Conservation (phyloP, 352 stramenopile genomes). For the Pythium phragmiticola region DNA sequence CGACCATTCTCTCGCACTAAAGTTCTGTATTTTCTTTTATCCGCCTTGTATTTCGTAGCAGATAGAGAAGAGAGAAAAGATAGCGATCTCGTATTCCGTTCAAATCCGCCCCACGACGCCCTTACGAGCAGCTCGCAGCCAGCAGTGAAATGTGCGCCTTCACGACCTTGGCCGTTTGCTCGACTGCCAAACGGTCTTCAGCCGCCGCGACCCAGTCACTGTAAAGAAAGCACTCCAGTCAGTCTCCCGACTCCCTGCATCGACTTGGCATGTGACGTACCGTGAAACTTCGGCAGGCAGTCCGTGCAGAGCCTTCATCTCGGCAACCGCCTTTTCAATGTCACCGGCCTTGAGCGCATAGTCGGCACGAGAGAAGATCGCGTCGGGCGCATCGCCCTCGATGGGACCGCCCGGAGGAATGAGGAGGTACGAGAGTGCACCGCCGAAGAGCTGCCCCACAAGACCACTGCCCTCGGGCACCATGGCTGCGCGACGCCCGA, state of each 20-base stretch:
- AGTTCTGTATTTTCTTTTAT: slow-evolving; percentile 10
- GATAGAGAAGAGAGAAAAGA: slow-evolving; percentile 9
- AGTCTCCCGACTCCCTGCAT: neutral
- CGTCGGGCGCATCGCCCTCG: slow-evolving; percentile 67
- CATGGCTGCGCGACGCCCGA: slow-evolving; percentile 63
- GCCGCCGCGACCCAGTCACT: slow-evolving; percentile 75
- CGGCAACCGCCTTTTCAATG: slow-evolving; percentile 64
- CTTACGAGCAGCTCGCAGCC: slow-evolving; percentile 78
- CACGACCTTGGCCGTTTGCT: slow-evolving; percentile 81
- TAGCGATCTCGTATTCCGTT: neutral
- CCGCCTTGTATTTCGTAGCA: slow-evolving; percentile 12
- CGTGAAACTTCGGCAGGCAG: slow-evolving; percentile 64
- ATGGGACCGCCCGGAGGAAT: slow-evolving; percentile 78
- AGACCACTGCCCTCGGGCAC: slow-evolving; percentile 71
- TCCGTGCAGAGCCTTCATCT: slow-evolving; percentile 70
- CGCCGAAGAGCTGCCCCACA: slow-evolving; percentile 68
- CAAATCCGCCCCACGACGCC: slow-evolving; percentile 8
- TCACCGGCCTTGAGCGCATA: slow-evolving; percentile 82
- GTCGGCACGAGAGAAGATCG: slow-evolving; percentile 76
- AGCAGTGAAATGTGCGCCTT: slow-evolving; percentile 82
- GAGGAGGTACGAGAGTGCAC: slow-evolving; percentile 67
- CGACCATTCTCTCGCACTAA: slow-evolving; percentile 2
- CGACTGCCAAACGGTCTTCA: slow-evolving; percentile 70
- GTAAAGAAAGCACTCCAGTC: neutral
- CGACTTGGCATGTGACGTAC: slow-evolving; percentile 19